These are phyloP conservation scores for Scheffersomyces stambukii DNA, from an alignment of 1,139 yeast species.

Conservation along the genomic window DNA sequence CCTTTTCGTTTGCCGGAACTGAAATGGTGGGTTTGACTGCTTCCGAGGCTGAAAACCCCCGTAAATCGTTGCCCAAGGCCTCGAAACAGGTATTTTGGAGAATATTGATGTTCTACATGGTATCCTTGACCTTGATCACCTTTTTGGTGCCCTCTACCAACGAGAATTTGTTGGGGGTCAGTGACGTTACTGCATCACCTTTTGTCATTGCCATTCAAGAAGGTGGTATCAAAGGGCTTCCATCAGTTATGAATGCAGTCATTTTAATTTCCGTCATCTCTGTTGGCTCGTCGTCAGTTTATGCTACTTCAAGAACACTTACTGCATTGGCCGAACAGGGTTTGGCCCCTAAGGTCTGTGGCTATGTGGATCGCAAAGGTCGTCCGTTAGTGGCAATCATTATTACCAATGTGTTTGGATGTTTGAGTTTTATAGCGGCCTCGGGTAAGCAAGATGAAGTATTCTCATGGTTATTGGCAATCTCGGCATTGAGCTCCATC, in stretches of 20 bases:
- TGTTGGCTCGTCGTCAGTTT: conserved; percentile 42
- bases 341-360: conserved; percentile 29
- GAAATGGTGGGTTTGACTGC: conserved; percentile 39
- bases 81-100: conserved; percentile 45
- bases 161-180: conserved; percentile 26
- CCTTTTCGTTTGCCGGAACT: conserved; percentile 40
- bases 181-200: conserved; percentile 21
- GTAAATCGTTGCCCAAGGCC: conserved; percentile 36
- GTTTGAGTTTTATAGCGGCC: conserved; percentile 34
- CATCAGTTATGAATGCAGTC: conserved; percentile 49
- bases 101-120: conserved; percentile 37
- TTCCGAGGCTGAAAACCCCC: conserved; percentile 37
- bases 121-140: conserved; percentile 34
- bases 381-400: conserved; percentile 30
- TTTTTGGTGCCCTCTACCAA: conserved; percentile 34
- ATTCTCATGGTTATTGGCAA: conserved; percentile 35
- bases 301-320: conserved; percentile 29
- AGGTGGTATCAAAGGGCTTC: conserved; percentile 53
- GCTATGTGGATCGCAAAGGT: conserved; percentile 29
- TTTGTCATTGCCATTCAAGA: conserved; percentile 54
- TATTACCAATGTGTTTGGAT: conserved; percentile 25
- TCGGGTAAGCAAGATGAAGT: conserved; percentile 28
- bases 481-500: conserved; percentile 35
- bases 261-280: conserved; percentile 46
- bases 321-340: conserved; percentile 31